A percentile compares a stretch with the other conserved stretches of the same genome.
Conservation (phyloP, 2,329 filamentous ascomycete genomes). For the Aspergillus quadrilineatus region DNA sequence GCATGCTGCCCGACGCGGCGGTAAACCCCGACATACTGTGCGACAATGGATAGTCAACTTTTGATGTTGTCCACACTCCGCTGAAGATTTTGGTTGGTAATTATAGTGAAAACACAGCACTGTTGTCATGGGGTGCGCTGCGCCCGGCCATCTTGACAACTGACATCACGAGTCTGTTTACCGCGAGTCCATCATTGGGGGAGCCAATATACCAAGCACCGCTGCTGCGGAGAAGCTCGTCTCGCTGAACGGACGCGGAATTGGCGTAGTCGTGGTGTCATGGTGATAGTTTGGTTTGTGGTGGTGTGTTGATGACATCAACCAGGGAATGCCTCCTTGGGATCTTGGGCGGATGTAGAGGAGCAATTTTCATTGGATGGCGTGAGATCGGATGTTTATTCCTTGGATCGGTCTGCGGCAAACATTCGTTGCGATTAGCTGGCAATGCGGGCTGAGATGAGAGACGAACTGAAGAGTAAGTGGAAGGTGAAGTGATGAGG, state of each 20-base stretch:
- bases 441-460: neutral
- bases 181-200: neutral
- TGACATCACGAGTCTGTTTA: slow-evolving; percentile 1
- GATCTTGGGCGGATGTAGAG: neutral
- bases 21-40: neutral
- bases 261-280: slow-evolving; percentile 3
- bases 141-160: neutral
- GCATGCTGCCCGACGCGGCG: slow-evolving; percentile 16
- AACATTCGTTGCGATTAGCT: neutral
- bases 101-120: neutral
- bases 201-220: neutral
- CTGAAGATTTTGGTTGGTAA: neutral
- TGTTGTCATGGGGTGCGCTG: neutral
- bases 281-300: neutral
- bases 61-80: neutral
- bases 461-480: neutral
- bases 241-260: neutral
- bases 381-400: neutral
- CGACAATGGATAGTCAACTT: neutral
- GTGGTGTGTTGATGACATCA: slow-evolving; percentile 6
- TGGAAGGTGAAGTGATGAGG: too few species aligned
- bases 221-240: neutral
- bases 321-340: neutral
- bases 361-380: neutral
- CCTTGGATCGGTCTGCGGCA: neutral